A percentile compares a stretch with the other conserved stretches of the same genome.
phyloP scores from a whole-genome alignment of 257 asterid species.

The Salvia miltiorrhiza region DNA sequence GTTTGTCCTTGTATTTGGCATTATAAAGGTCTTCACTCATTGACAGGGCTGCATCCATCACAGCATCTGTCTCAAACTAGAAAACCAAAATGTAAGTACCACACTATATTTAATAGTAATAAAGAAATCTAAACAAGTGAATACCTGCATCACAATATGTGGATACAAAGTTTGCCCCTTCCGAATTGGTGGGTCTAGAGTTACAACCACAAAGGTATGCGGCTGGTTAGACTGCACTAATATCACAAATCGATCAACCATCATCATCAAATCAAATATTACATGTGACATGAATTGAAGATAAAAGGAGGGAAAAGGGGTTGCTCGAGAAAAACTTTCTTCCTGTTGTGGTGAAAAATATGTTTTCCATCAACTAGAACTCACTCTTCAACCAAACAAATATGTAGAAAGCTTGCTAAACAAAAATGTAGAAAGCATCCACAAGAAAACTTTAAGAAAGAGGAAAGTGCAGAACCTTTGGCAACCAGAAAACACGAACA shows the following conservation, averaged over 20 bases:
- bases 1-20: conserved; percentile 68
- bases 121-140: background rate
- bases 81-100: background rate
- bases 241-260: too few relatives aligned
- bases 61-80: conserved; percentile 82
- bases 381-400: background rate
- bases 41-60: conserved; percentile 50
- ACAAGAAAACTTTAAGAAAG: background rate
- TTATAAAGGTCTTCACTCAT: conserved; percentile 67
- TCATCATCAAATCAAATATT: too few relatives aligned
- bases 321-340: too few relatives aligned
- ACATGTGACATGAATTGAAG: too few relatives aligned
- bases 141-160: conserved; percentile 83
- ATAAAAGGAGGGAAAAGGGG: too few relatives aligned
- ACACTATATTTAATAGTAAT: background rate
- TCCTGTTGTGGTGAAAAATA: too few relatives aligned
- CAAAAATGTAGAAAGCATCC: background rate
- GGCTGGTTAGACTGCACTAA: conserved; percentile 78
- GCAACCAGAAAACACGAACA: conserved; percentile 87
- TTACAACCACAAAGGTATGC: conserved; percentile 78
- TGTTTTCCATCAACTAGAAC: too few relatives aligned
- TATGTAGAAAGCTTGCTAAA: background rate
- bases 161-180: conserved; percentile 94
- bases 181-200: conserved; percentile 97
- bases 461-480: conserved; percentile 53